Evolutionary conservation across 306 rosid species (phyloP).

Genomic region (Cicer arietinum): DNA sequence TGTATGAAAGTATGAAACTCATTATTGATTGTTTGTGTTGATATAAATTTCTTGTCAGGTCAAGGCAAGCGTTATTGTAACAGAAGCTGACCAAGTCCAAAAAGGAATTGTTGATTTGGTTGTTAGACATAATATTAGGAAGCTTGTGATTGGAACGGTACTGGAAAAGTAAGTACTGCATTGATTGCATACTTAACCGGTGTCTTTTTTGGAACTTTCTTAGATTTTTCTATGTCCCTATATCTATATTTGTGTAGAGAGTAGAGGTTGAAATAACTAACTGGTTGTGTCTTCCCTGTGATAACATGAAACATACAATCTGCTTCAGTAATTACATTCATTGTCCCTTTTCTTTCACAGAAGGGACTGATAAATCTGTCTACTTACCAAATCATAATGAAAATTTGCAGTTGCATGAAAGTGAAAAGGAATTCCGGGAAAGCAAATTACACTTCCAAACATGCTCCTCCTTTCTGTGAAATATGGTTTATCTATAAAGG

Average conservation of each 20-base stretch:
- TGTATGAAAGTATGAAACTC: background rate
- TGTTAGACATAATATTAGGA: conserved; percentile 58
- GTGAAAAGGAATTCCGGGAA: conserved; percentile 75
- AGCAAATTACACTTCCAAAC: conserved; percentile 74
- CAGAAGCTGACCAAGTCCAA: conserved; percentile 70
- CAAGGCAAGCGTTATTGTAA: conserved; percentile 55
- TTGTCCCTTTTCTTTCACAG: background rate
- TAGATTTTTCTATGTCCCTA: background rate
- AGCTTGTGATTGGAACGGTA: conserved; percentile 81
- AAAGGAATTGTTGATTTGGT: conserved; percentile 80
- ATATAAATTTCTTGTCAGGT: conserved; percentile 57
- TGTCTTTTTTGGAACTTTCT: conserved; percentile 1
- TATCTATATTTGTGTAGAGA: conserved; percentile 24
- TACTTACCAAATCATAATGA: conserved; percentile 42
- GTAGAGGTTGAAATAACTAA: background rate
- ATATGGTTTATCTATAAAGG: conserved; percentile 85
- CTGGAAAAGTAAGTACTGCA: conserved; percentile 67
- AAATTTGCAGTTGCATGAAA: conserved; percentile 68
- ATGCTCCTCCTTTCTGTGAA: conserved; percentile 77
- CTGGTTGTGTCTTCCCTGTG: background rate
- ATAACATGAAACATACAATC: conserved; percentile 29
- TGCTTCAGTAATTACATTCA: conserved; percentile 22
- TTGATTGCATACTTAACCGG: conserved; percentile 9
- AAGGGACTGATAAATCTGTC: conserved; percentile 33
- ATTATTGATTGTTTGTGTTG: conserved; percentile 17